A percentile compares a stretch with the other conserved stretches of the same genome.
Evolutionary conservation across 164 flowering plant species (phyloP).

Genomic region (Stephania yunnanensis): DNA sequence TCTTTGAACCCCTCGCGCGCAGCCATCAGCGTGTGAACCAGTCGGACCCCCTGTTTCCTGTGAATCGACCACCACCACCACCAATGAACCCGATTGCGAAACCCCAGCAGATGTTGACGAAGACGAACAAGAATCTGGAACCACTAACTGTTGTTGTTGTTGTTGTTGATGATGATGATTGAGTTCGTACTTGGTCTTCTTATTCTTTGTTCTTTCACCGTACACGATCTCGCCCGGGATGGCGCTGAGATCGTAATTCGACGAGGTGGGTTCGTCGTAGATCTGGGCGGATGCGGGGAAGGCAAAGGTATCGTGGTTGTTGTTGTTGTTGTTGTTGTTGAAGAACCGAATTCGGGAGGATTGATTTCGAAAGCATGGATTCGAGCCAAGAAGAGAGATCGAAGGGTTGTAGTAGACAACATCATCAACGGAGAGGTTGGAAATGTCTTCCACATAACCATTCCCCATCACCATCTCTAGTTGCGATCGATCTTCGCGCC

Average conservation of each 20-base stretch:
- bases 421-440: slow-evolving; percentile 53
- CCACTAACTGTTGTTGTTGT: neutral
- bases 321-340: slow-evolving; percentile 23
- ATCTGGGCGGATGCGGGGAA: slow-evolving; percentile 12
- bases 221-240: slow-evolving; percentile 54
- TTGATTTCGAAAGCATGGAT: slow-evolving; percentile 63
- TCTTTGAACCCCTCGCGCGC: slow-evolving; percentile 71
- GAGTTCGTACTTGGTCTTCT: slow-evolving; percentile 35
- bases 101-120: neutral
- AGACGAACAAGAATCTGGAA: neutral
- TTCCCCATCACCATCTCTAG: slow-evolving; percentile 58
- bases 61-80: slow-evolving; percentile 52
- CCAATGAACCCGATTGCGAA: slow-evolving; percentile 21
- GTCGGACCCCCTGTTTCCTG: slow-evolving; percentile 63
- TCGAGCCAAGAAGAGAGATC: slow-evolving; percentile 71
- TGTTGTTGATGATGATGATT: no score
- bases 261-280: slow-evolving; percentile 18
- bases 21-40: slow-evolving; percentile 71
- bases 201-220: slow-evolving; percentile 21
- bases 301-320: no score
- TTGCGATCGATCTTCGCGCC: slow-evolving; percentile 74
- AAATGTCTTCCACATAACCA: slow-evolving; percentile 38
- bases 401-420: slow-evolving; percentile 79
- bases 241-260: slow-evolving; percentile 54
- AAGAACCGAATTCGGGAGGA: slow-evolving; percentile 16